A percentile compares a stretch with the other conserved stretches of the same genome.
These are phyloP conservation scores for Leptographium lundbergii DNA, from an alignment of 2,329 filamentous ascomycete species.

Conservation along the genomic window DNA sequence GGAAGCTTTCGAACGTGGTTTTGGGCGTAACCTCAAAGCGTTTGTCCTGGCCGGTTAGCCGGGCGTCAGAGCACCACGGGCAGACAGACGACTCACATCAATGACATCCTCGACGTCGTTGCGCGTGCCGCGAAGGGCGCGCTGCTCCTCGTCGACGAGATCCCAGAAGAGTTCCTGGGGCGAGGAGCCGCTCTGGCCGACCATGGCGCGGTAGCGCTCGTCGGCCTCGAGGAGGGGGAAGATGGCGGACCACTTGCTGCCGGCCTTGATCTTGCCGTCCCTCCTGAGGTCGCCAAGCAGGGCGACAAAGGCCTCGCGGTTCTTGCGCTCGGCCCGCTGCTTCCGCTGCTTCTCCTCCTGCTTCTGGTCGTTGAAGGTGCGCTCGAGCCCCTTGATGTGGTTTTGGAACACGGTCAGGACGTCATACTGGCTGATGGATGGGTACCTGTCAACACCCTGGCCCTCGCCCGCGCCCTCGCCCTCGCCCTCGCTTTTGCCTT, in stretches of 20 bases:
- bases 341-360: conserved; percentile 79
- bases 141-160: conserved; percentile 83
- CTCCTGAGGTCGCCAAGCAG: conserved; percentile 63
- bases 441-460: conserved; percentile 28
- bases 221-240: conserved; percentile 65
- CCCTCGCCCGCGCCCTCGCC: neutral
- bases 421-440: conserved; percentile 69
- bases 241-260: conserved; percentile 80
- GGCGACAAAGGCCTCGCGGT: conserved; percentile 66
- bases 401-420: conserved; percentile 87
- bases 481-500: too few species aligned
- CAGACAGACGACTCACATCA: conserved; percentile 49
- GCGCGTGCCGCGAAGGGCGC: conserved; percentile 64
- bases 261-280: conserved; percentile 74
- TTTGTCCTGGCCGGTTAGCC: conserved; percentile 51
- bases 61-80: neutral
- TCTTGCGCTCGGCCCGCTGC: conserved; percentile 70
- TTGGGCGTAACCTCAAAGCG: conserved; percentile 80
- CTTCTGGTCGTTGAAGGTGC: conserved; percentile 77
- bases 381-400: conserved; percentile 86
- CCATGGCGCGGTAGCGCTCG: conserved; percentile 68
- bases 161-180: conserved; percentile 96
- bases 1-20: conserved; percentile 82
- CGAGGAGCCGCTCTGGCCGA: conserved; percentile 72
- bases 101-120: conserved; percentile 82